phyloP scores from a whole-genome alignment of 768 basidiomycete genomes.

The Calocera viscosa region DNA sequence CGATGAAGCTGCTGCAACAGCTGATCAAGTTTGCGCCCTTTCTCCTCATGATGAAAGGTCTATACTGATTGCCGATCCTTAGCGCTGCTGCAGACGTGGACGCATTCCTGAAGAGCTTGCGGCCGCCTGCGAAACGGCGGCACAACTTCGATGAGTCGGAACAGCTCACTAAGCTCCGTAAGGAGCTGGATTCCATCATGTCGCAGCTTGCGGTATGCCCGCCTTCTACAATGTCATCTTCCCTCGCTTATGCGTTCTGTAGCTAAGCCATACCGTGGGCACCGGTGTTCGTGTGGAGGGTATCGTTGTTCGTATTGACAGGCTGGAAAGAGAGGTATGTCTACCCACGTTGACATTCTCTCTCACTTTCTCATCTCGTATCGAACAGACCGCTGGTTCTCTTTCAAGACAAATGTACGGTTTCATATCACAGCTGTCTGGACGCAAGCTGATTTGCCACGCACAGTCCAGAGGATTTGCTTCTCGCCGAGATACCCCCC shows the following conservation, averaged over 20 bases:
- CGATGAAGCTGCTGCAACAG: neutral
- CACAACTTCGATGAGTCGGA: neutral
- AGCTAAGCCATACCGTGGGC: neutral
- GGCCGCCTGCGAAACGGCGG: neutral
- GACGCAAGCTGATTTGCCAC: neutral
- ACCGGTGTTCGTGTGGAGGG: neutral
- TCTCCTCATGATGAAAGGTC: neutral
- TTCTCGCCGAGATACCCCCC: constrained; percentile 22
- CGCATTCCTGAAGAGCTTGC: neutral
- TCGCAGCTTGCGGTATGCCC: neutral
- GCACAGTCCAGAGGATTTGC: neutral
- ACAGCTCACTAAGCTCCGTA: neutral
- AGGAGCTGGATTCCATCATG: neutral
- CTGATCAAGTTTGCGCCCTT: neutral
- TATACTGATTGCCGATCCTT: neutral
- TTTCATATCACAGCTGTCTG: neutral
- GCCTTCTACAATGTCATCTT: neutral
- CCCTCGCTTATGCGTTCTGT: neutral
- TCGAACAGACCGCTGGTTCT: no score
- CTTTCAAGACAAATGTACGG: no score
- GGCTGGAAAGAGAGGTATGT: no score
- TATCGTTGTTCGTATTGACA: no score
- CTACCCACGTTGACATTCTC: no score
- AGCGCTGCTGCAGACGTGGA: neutral
- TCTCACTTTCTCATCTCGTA: no score